phyloP scores from a whole-genome alignment of 2,329 filamentous ascomycete species.

The Aspergillus flavus region DNA sequence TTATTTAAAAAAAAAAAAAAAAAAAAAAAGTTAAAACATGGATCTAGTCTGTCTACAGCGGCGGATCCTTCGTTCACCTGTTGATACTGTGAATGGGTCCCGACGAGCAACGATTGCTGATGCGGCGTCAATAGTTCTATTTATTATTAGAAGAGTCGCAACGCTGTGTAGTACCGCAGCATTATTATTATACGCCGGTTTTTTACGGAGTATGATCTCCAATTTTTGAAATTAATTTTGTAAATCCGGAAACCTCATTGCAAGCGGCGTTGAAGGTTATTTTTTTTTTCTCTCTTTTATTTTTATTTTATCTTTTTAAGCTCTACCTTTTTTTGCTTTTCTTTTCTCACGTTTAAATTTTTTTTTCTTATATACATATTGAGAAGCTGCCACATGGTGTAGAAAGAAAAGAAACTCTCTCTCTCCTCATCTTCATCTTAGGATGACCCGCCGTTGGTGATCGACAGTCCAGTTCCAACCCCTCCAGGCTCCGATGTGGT shows the following conservation, averaged over 20 bases:
- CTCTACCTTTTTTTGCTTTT: not conserved
- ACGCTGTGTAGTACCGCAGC: conserved; percentile 1
- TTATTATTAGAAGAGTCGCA: conserved; percentile 11
- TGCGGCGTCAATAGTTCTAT: conserved; percentile 17
- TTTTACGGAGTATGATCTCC: not conserved
- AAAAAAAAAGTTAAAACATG: not conserved
- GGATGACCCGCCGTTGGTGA: not conserved
- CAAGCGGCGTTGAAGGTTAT: not conserved
- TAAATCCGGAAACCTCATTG: not conserved
- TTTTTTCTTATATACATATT: not conserved
- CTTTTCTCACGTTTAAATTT: not conserved
- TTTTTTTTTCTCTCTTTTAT: not conserved
- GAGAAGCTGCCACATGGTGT: not conserved
- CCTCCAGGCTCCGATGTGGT: not conserved
- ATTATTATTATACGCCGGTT: not conserved
- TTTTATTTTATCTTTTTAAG: not conserved
- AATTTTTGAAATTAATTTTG: not conserved
- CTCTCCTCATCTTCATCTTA: too few species aligned
- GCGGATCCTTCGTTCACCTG: not conserved
- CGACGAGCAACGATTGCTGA: conserved; percentile 6
- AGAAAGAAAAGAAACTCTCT: not conserved
- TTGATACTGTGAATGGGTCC: not conserved
- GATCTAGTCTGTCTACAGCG: not conserved
- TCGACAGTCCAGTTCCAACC: not conserved
- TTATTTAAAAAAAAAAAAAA: not conserved